Percentiles rank a stretch among this genome's conserved stretches.
These are phyloP conservation scores for Tetrapisispora phaffii DNA, from an alignment of 805 yeast genomes.

Conservation along the genomic window DNA sequence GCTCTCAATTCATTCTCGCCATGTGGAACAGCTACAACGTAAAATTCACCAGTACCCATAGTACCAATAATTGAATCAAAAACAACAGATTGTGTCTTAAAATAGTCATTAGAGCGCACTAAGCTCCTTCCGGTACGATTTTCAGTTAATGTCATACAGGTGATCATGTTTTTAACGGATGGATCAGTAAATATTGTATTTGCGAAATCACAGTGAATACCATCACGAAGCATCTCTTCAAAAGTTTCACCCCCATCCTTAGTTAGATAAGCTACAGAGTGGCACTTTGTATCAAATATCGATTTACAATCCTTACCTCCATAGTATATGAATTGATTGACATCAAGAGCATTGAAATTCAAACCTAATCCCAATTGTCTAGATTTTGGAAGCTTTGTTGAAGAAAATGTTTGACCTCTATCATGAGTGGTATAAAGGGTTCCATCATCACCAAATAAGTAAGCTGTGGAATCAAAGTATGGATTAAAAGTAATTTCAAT, in stretches of 20 bases:
- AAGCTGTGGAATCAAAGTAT: constrained; percentile 26
- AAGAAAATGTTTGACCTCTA: constrained; percentile 51
- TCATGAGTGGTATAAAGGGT: constrained; percentile 52
- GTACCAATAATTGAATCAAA: constrained; percentile 61
- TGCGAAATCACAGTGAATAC: constrained; percentile 57
- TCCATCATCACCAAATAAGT: constrained; percentile 37
- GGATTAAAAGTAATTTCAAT: constrained; percentile 54
- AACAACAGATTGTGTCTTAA: constrained; percentile 31
- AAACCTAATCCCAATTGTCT: constrained; percentile 35
- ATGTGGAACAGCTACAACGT: constrained; percentile 57
- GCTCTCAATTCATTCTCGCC: constrained; percentile 51
- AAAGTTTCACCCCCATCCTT: constrained; percentile 60
- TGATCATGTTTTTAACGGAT: constrained; percentile 43
- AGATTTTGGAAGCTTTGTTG: constrained; percentile 43
- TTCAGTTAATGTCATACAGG: constrained; percentile 46
- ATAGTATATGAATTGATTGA: constrained; percentile 55
- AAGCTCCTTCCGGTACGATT: constrained; percentile 26
- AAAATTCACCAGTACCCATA: constrained; percentile 59
- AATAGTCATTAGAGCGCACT: constrained; percentile 48
- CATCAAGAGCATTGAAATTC: constrained; percentile 51
- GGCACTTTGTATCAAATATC: constrained; percentile 41
- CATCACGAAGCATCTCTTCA: constrained; percentile 42
- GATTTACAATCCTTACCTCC: constrained; percentile 52
- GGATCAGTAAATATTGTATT: constrained; percentile 40
- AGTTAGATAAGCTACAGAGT: constrained; percentile 50